Conservation (phyloP, 176 grass and related monocot species). For the Zizania latifolia region DNA sequence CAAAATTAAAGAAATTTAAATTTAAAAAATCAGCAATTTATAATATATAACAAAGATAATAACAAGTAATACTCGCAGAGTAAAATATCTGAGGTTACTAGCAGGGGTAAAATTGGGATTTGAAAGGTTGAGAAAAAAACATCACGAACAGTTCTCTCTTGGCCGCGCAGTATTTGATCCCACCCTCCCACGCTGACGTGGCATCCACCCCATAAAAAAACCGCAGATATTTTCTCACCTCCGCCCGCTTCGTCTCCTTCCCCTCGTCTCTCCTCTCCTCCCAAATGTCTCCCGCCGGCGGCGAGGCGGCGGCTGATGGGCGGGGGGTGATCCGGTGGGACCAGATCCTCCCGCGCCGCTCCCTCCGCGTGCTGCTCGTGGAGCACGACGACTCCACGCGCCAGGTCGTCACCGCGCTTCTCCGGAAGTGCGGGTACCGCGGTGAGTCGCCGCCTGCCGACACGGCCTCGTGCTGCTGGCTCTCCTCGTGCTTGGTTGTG, state of each 20-base stretch:
- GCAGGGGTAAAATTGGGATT: no score
- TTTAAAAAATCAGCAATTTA: no score
- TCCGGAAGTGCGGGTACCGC: conserved; percentile 93
- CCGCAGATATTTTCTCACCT: conserved; percentile 40
- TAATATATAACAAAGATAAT: no score
- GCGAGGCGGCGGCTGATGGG: neutral
- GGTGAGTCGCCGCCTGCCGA: no score
- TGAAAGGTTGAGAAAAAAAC: no score
- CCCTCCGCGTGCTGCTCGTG: conserved; percentile 80
- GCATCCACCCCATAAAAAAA: neutral
- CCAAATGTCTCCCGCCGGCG: conserved; percentile 52
- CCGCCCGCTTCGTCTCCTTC: neutral
- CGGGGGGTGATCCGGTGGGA: conserved; percentile 59
- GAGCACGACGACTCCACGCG: conserved; percentile 94
- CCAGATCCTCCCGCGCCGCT: conserved; percentile 70
- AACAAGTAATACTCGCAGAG: no score
- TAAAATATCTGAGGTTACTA: no score
- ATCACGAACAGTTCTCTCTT: no score
- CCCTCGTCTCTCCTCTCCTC: neutral
- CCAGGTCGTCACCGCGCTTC: conserved; percentile 88
- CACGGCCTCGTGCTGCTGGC: no score
- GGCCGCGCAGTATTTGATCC: neutral
- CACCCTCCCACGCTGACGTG: conserved; percentile 29
- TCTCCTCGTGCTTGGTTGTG: neutral
- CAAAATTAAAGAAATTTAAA: no score